Evolutionary conservation across 371 early-diverging fungal species (phyloP), one percentile per base, ranked within the genome.

Genomic region (Saksenaea vasiformis): DNA sequence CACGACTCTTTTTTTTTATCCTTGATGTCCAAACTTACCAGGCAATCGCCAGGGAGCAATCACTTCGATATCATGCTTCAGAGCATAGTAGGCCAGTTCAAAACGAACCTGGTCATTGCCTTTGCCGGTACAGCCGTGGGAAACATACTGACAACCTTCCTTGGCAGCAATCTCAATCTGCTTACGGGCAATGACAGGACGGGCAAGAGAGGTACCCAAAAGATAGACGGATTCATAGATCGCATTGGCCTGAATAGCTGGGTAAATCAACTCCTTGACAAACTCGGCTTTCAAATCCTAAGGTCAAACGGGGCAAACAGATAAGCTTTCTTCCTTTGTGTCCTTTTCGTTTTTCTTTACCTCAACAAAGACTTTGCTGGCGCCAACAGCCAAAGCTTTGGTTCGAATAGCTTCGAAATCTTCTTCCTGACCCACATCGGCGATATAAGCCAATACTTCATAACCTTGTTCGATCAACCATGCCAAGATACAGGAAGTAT

Each of bases 91-190:
- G 38, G 95, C 97, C 54, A 98, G 87, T 80, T 98, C 98, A 78
- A 98, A 98, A 57, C 98, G 94, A 65, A 98, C 97, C 82, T 98
- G 98, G 75, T 98, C 98, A 85, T 98, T 98, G 62, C 98, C 98
- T 85, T 98, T 98, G 66, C 98, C 98, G 36, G 98, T 98, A 87
- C 97, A 97, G 41, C 98, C 97, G 84, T 98, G 98, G 35, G 97
- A 93, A 11, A 98, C 97, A 73, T 79, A 93, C 56, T 92, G 87
- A 84, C 97, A 96, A 62, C 90, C 91, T 82, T 98, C 98, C 37
- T 80, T 82, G 65, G 85, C 83, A 56, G 98, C 98, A 65, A 98
- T 93, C 67, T 94, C 94, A 64, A 98, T 97, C 85, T 96, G 86
- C 61, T 55, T 69, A 58, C 91, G 88, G 61, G 94, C 93, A 83